Evolutionary conservation across 352 stramenopile species (phyloP).

Genomic region (Phytophthora hybrid): DNA sequence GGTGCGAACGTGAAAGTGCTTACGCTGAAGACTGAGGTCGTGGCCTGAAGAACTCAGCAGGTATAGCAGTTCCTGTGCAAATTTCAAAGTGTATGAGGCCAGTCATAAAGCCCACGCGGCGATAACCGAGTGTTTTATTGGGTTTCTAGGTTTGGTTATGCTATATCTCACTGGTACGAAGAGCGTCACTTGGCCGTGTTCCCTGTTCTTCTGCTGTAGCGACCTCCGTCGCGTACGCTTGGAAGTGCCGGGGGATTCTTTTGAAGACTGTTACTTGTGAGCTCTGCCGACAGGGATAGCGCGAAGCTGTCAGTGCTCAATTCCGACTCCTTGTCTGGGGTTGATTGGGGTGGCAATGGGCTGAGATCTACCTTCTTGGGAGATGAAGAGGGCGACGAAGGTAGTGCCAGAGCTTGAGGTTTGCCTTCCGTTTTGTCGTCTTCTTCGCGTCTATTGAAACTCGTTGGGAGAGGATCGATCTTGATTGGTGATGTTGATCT

Average conservation of each 20-base stretch:
- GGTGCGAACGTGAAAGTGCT: constrained; percentile 69
- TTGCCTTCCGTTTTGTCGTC: constrained; percentile 39
- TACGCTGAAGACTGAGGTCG: constrained; percentile 68
- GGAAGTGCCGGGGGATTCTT: constrained; percentile 42
- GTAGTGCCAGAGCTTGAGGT: constrained; percentile 11
- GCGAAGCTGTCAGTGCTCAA: constrained; percentile 28
- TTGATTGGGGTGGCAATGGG: constrained; percentile 23
- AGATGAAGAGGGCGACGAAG: constrained; percentile 11
- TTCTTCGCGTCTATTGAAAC: constrained; percentile 22
- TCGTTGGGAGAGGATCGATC: constrained; percentile 41
- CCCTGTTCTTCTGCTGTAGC: constrained; percentile 55
- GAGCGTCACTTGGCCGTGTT: constrained; percentile 13
- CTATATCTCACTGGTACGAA: constrained; percentile 2
- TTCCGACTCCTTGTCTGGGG: constrained; percentile 33
- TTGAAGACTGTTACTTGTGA: constrained; percentile 12
- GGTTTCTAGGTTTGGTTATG: background rate
- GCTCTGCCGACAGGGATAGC: constrained; percentile 10
- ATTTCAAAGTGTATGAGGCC: background rate
- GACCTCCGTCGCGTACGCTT: constrained; percentile 59
- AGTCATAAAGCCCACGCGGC: background rate
- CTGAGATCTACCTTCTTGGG: constrained; percentile 33
- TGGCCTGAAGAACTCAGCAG: constrained; percentile 43
- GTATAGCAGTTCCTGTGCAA: background rate
- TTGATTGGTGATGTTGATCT: constrained; percentile 43
- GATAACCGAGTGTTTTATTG: background rate